Evolutionary conservation across 2,329 filamentous ascomycete genomes (phyloP), one percentile per base, ranked within the genome.

Genomic region (Aureobasidium zeae): DNA sequence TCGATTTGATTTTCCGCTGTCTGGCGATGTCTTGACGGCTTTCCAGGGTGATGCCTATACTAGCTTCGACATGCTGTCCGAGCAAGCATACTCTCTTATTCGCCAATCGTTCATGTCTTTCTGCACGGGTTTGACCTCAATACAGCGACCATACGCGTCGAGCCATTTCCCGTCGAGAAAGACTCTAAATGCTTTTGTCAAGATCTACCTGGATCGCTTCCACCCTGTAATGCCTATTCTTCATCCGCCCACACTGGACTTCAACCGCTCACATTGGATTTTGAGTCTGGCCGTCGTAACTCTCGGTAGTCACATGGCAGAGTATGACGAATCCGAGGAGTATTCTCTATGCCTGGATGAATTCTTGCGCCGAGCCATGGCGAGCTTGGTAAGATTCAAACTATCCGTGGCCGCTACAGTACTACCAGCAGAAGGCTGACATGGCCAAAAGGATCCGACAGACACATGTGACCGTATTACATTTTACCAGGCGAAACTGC

Each of bases 171-270:
- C 57, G 15, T 46, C 51, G 8, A 28, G 46, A 31, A 44, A 47
- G 9, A 35, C 54, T 28, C 33, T 56, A 44, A 48, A 55, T 41
- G 33, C 45, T 38, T 38, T 60, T 10, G 45, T 60, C 16, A 48
- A 46, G 13, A 46, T 56, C 1, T 60, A 57, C 43, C 52, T 57
- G 30, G 53, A 55, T 6, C 45, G 50, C 25, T 60, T 60, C 26
- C 52, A 56, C 34, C 51, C 53, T 16, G 48, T 51, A 10, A 50
- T 61, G 12, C 58, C 59, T 3, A 55, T 61, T 30, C 36, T 60
- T 7, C 57, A 60, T 32, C 42, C 31, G 20, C 49, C 49, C 1
- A 52, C 48, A 3, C 51, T 58, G 31, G 22, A 44, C 20, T 25
- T 31, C 38, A 26, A 45, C 26, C 20, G 39, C 16, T 22, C 48